Percentiles rank a stretch among this genome's conserved stretches.
These are phyloP conservation scores for Fusarium floridanum DNA, from an alignment of 2,329 filamentous ascomycete genomes.

Conservation along the genomic window DNA sequence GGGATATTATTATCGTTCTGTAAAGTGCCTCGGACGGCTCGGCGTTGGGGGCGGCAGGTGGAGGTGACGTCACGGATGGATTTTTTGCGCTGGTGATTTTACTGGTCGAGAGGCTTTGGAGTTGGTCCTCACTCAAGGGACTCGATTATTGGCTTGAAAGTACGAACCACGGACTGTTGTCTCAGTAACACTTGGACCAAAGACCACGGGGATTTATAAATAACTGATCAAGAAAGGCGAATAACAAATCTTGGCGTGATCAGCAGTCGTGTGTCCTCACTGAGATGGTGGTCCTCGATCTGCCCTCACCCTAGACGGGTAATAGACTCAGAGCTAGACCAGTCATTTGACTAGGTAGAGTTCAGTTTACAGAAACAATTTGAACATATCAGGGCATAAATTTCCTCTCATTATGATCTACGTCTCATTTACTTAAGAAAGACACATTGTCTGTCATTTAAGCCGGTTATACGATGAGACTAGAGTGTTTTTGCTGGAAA, in stretches of 20 bases:
- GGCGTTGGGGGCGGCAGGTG: not conserved
- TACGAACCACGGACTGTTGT: not conserved
- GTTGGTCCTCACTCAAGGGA: not conserved
- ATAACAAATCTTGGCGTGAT: not conserved
- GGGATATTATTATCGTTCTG: not conserved
- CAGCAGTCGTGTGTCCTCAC: not conserved
- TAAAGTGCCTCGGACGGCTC: slow-evolving; percentile 9
- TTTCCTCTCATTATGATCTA: not conserved
- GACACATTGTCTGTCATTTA: not conserved
- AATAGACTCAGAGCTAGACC: not conserved
- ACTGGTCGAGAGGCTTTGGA: not conserved
- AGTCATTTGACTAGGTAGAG: not conserved
- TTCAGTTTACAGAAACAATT: not conserved
- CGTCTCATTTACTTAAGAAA: no score
- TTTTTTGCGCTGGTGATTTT: slow-evolving; percentile 10
- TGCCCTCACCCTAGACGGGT: not conserved
- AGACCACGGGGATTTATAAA: not conserved
- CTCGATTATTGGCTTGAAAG: not conserved
- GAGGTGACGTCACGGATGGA: slow-evolving; percentile 40
- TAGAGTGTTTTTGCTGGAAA: no score
- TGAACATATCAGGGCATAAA: not conserved
- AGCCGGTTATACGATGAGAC: no score
- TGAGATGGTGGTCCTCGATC: not conserved
- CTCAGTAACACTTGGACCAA: not conserved
- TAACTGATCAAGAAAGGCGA: not conserved